Evolutionary conservation across 768 basidiomycete genomes (phyloP), one percentile per base, ranked within the genome.

Genomic region (Lepiota brunneoincarnata): DNA sequence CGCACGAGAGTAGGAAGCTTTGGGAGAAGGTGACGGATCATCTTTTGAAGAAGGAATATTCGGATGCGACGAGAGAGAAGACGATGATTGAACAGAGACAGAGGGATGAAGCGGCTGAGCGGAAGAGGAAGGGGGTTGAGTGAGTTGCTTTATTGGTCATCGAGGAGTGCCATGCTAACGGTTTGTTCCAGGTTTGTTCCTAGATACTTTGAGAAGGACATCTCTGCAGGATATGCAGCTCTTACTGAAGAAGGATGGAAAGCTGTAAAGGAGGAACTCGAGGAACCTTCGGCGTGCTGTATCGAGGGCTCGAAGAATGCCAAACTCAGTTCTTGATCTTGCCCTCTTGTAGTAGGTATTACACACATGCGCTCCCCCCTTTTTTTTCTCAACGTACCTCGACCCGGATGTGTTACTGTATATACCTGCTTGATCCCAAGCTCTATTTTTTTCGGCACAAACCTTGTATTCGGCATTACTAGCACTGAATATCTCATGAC

Each of bases 51-150:
- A 98, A 97, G 79, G 90, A 95, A 64, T 99, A 81, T 70, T 78
- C 81, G 20, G 92, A 95, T 38, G 97, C 97, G 49, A 98, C 93
- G 54, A 89, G 79, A 75, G 82, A 89, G 74, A 99, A 99, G 77
- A 81, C 93, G 49, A 69, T 70, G 4, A 96, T 99, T 52, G 97
- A 99, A 72, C 96, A 98, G 79, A 81, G 67, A 64, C 97, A 98
- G 76, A 75, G 97, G 47, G 94, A 98, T 56, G 81, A 84, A 28
- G 91, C 93, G 5, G 89, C 87, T 10, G 91, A 93, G 67, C 77
- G 93, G 71, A 95, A 92, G 76, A 80, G 78, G 67, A 88, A 83
- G 54, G 91, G 88, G 15, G 68, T 82, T 26, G 78, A 81, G 91
- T 96, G 63, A 75, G 91, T 88, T 51, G 47, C 34, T 51, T 59